phyloP scores from a whole-genome alignment of 495 filamentous ascomycete genomes.

The Articulospora tetracladia region DNA sequence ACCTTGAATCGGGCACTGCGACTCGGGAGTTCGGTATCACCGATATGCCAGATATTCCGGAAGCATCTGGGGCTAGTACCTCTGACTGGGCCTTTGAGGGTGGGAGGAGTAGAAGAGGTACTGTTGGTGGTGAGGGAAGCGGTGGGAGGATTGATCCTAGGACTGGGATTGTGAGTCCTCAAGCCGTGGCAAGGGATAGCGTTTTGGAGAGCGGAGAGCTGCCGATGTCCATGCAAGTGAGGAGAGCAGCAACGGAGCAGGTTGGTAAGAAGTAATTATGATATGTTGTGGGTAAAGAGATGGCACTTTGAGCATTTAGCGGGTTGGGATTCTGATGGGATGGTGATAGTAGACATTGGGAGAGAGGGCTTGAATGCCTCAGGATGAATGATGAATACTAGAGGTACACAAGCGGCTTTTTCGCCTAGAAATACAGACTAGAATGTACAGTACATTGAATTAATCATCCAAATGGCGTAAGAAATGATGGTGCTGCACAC shows the following conservation, averaged over 20 bases:
- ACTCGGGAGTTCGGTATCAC: slow-evolving; percentile 12
- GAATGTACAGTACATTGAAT: too few relatives aligned
- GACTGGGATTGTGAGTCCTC: slow-evolving; percentile 29
- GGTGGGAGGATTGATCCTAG: slow-evolving; percentile 27
- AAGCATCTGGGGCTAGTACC: slow-evolving; percentile 17
- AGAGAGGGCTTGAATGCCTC: too few relatives aligned
- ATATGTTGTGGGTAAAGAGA: neutral
- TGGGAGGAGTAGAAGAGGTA: neutral
- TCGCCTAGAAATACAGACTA: too few relatives aligned
- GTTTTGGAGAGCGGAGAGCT: slow-evolving; percentile 23
- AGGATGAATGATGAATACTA: too few relatives aligned
- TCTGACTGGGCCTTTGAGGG: slow-evolving; percentile 4
- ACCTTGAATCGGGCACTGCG: slow-evolving; percentile 34
- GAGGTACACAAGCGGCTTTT: too few relatives aligned
- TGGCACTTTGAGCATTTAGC: neutral
- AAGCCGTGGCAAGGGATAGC: slow-evolving; percentile 27
- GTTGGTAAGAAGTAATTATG: neutral
- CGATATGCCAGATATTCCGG: slow-evolving; percentile 35
- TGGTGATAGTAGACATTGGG: too few relatives aligned
- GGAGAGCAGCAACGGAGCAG: slow-evolving; percentile 9
- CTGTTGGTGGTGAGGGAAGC: neutral
- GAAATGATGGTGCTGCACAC: too few relatives aligned
- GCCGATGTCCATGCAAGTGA: slow-evolving; percentile 2
- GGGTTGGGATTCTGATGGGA: neutral
- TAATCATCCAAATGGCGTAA: too few relatives aligned